Base-by-base conservation (phyloP, 768 basidiomycete species). In the Boletus subparvulus region DNA sequence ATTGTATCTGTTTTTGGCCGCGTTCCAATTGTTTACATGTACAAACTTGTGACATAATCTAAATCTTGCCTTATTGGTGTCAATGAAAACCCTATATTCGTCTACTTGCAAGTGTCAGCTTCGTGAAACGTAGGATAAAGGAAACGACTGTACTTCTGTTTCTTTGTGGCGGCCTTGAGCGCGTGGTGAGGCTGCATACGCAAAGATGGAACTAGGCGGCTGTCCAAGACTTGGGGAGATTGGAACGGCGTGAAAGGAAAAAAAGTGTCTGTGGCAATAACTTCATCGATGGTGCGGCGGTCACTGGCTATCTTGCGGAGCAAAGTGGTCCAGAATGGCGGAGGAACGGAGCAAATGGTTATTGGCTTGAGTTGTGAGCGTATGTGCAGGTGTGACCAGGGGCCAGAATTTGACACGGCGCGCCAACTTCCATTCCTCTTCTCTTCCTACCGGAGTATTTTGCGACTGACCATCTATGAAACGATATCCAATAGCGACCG, bases 181-280 rank as follows among this genome's bases (percentile, higher is more conserved):
- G n/a, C n/a, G 46, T 55, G 54, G 61, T 60, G 51, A 53, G 49
- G 54, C 49, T 67, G 65, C 58, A 59, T 64, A 58, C 58, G 65
- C 63, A 65, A 69, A 47, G 35, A 51, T 43, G 63, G 60, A 68
- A 71, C 51, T 50, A 70, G 62, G 70, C 74, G 61, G 74, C 66
- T 71, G 63, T 54, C 61, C 50, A 64, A 60, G n/a, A 41, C 30
- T 50, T 19, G 50, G 48, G 16, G n/a, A 52, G 21, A 52, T 58
- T 53, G 53, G 54, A 61, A 63, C 58, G 59, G 66, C 79, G 63
- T 85, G 83, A 83, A 86, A 78, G 77, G n/a, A n/a, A 82, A 85
- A 81, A 81, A 74, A 86, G 87, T 88, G 88, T 90, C 88, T 88
- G 86, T 87, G 73, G 73, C 73, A 73, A 74, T 66, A 60, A 68